Evolutionary conservation across 768 basidiomycete genomes (phyloP), one percentile per base, ranked within the genome.

Genomic region (Podaxis sp.): DNA sequence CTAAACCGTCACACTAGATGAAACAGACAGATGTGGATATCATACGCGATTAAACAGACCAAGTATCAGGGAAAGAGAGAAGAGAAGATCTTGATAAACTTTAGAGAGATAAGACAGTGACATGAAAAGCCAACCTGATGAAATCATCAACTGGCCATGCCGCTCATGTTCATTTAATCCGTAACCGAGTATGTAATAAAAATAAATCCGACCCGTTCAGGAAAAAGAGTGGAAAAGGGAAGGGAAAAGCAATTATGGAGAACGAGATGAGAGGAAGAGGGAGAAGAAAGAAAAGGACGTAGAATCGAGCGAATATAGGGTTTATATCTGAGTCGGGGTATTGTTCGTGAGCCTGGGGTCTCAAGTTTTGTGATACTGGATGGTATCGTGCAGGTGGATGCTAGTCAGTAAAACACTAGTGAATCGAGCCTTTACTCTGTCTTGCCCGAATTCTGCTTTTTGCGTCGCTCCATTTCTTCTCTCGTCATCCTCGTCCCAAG

Each of bases 401-500:
- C 32, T 32, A 32, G 32, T 32, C 32, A 32, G 32, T 32, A 32
- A 32, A 32, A 9, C 32, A 32, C 32, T 32, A 7, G 1, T 32
- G 32, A 32, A 32, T 32, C 7, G 32, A 32, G 32, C 25, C 5
- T 46, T 35, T 46, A 74, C 57, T 73, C 68, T 28, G 42, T 67
- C 62, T 81, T 79, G 40, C 62, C 62, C 44, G 60, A 50, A 42
- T 75, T 81, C 54, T 71, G 50, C 16, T 60, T 67, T 60, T 69
- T 80, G 27, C 86, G 84, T 46, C 68, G 71, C 62, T 84, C 82
- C 51, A 90, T 79, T 48, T 91, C 87, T 63, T 79, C 69, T 25
- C 90, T 80, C 3, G 89, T 90, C 87, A 93, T 85, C 42, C 89
- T 82, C 13, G 95, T 97, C 46, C 91, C 90, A 57, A 97, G 79